Evolutionary conservation across 2,329 filamentous ascomycete genomes (phyloP).

Genomic region (Calonectria hongkongensis): DNA sequence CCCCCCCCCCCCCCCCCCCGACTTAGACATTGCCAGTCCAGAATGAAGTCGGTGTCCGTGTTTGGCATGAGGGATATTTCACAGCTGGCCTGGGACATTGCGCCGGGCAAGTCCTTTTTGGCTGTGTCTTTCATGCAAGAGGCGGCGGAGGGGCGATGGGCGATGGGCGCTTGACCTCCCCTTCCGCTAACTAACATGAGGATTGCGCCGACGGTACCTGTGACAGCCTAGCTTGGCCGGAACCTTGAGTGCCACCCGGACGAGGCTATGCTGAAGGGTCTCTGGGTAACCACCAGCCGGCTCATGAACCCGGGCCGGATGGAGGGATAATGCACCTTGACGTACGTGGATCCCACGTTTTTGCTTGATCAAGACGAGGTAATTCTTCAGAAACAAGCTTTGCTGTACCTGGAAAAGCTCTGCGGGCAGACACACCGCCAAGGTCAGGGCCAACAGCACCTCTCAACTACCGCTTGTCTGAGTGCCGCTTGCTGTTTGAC

Average conservation of each 20-base stretch:
- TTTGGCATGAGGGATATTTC: conserved; percentile 25
- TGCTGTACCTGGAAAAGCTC: conserved; percentile 16
- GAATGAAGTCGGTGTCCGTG: conserved; percentile 5
- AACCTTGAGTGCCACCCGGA: conserved; percentile 20
- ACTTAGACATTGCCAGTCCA: background rate
- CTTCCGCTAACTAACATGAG: background rate
- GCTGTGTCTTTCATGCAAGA: background rate
- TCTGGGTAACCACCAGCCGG: conserved; percentile 11
- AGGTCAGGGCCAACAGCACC: background rate
- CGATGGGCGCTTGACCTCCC: background rate
- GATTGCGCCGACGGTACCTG: conserved; percentile 11
- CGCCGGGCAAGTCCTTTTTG: background rate
- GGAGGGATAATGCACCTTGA: conserved; percentile 22
- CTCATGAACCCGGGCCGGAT: conserved; percentile 4
- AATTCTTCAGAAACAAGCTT: conserved; percentile 33
- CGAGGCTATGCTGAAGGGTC: conserved; percentile 30
- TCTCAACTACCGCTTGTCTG: background rate
- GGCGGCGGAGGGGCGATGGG: conserved; percentile 6
- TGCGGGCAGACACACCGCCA: conserved; percentile 14
- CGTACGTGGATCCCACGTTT: conserved; percentile 20
- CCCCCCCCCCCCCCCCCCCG: background rate
- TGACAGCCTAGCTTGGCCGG: conserved; percentile 5
- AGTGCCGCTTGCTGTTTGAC: conserved; percentile 5
- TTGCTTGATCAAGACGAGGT: conserved; percentile 12
- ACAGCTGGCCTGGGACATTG: background rate